Evolutionary conservation across 2,329 filamentous ascomycete species (phyloP).

Genomic region (Colletotrichum graminicola): DNA sequence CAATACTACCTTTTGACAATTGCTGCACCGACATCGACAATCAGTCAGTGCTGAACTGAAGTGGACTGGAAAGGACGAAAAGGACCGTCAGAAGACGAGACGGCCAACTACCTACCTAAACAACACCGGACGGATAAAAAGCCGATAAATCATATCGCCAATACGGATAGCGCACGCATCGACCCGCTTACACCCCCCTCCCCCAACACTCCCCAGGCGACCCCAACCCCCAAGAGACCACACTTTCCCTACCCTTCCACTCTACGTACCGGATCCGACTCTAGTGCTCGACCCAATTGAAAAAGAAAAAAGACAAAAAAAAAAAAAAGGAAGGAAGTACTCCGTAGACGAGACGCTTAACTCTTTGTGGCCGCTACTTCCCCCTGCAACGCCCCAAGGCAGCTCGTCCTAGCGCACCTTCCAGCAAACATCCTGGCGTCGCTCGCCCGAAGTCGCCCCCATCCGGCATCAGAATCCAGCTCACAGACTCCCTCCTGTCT

Average conservation of each 20-base stretch:
- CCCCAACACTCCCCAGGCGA: slow-evolving; percentile 7
- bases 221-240: slow-evolving; percentile 27
- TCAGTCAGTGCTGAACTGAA: slow-evolving; percentile 10
- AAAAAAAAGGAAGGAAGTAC: too few relatives aligned
- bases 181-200: not conserved
- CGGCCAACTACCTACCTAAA: not conserved
- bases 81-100: not conserved
- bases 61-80: slow-evolving; percentile 1
- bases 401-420: slow-evolving; percentile 21
- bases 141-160: slow-evolving; percentile 35
- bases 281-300: slow-evolving; percentile 14
- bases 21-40: not conserved
- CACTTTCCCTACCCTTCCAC: slow-evolving; percentile 8
- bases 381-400: slow-evolving; percentile 28
- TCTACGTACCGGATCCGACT: slow-evolving; percentile 4
- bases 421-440: slow-evolving; percentile 36
- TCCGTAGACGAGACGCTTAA: slow-evolving; percentile 26
- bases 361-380: slow-evolving; percentile 13
- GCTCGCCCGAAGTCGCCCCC: slow-evolving; percentile 38
- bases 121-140: slow-evolving; percentile 32
- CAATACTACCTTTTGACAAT: too few relatives aligned
- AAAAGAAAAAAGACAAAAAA: not conserved
- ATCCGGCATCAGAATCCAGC: slow-evolving; percentile 29
- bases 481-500: slow-evolving; percentile 35
- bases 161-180: slow-evolving; percentile 1